phyloP scores from a whole-genome alignment of 2,329 filamentous ascomycete genomes.

The Alternaria sp. region DNA sequence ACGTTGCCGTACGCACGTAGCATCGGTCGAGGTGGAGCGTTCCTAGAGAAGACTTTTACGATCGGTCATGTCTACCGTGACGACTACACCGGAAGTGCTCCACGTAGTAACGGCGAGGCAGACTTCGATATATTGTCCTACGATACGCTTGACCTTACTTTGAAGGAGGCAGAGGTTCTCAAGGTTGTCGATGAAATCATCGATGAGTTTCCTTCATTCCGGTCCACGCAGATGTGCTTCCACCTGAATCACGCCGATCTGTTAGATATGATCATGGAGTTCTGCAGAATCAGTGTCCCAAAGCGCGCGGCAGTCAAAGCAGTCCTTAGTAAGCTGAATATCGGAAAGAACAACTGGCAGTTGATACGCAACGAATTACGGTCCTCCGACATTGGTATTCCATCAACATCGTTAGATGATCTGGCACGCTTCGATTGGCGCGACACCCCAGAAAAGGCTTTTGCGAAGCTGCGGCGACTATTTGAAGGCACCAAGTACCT shows the following conservation, averaged over 20 bases:
- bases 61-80: conserved; percentile 91
- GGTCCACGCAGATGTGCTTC: conserved; percentile 79
- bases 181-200: conserved; percentile 95
- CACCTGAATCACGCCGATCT: conserved; percentile 89
- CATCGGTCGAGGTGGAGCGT: conserved; percentile 72
- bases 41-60: conserved; percentile 77
- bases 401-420: conserved; percentile 89
- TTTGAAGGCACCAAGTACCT: conserved; percentile 62
- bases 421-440: conserved; percentile 90
- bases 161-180: conserved; percentile 92
- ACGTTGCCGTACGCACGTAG: conserved; percentile 87
- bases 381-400: conserved; percentile 79
- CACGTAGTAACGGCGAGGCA: conserved; percentile 82
- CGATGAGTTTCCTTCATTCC: conserved; percentile 76
- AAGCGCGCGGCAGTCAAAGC: conserved; percentile 79
- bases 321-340: conserved; percentile 83
- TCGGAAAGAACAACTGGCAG: conserved; percentile 79
- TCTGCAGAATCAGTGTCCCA: conserved; percentile 76
- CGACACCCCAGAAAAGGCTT: conserved; percentile 74
- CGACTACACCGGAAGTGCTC: conserved; percentile 77
- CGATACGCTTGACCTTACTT: conserved; percentile 77
- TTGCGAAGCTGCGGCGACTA: conserved; percentile 65
- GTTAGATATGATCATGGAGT: conserved; percentile 86
- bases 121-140: conserved; percentile 96
- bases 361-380: conserved; percentile 83